Percentiles rank a stretch among this genome's conserved stretches.
Evolutionary conservation across 2,329 filamentous ascomycete species (phyloP).

Genomic region (Neocatenulostroma microsporum): DNA sequence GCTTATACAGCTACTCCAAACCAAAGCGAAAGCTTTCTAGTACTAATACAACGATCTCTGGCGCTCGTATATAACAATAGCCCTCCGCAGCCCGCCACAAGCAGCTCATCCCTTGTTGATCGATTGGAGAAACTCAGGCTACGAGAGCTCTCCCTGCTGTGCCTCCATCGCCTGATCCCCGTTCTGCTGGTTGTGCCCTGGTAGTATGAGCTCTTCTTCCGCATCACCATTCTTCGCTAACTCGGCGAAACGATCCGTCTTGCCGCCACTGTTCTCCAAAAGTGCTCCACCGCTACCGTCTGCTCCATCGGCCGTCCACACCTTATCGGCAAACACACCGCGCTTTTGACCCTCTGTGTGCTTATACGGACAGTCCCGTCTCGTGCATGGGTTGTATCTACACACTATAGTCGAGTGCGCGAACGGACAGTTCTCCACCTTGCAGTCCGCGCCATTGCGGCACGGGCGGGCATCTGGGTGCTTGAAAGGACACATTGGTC

Average conservation of each 20-base stretch:
- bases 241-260: conserved; percentile 3
- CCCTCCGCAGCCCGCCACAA: no score
- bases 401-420: conserved; percentile 78
- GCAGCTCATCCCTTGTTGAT: no score
- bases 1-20: no score
- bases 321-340: conserved; percentile 76
- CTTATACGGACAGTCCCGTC: conserved; percentile 79
- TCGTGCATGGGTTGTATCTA: conserved; percentile 86
- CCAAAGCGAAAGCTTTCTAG: no score
- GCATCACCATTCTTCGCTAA: not conserved
- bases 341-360: conserved; percentile 83
- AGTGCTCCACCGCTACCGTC: conserved; percentile 13
- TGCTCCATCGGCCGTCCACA: conserved; percentile 63
- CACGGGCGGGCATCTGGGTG: conserved; percentile 83
- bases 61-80: no score
- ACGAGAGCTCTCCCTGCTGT: no score
- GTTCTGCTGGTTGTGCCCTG: conserved; percentile 3
- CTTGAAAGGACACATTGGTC: conserved; percentile 77
- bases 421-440: conserved; percentile 74
- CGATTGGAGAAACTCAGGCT: no score
- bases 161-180: no score
- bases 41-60: no score
- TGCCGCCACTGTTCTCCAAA: not conserved
- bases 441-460: conserved; percentile 85
- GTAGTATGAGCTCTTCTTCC: conserved; percentile 6